These are phyloP conservation scores for Geotrichum europaeum DNA, from an alignment of 1,139 yeast genomes.

Conservation along the genomic window DNA sequence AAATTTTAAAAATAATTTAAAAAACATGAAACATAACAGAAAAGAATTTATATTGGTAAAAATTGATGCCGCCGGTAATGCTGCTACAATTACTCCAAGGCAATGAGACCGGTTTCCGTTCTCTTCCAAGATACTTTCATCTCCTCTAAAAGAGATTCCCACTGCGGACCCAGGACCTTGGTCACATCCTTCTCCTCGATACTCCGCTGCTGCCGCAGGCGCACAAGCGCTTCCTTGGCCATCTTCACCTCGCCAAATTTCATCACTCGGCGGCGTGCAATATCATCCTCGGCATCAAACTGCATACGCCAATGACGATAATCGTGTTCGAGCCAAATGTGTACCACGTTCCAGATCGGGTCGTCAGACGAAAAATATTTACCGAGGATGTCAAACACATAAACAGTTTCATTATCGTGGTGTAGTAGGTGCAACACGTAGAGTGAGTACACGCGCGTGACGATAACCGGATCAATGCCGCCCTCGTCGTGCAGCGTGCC, in stretches of 20 bases:
- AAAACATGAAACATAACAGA: neutral
- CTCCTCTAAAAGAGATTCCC: constrained; percentile 8
- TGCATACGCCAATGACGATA: constrained; percentile 22
- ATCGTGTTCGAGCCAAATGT: constrained; percentile 24
- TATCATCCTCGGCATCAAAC: constrained; percentile 18
- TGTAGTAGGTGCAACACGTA: constrained; percentile 23
- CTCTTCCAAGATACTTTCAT: neutral
- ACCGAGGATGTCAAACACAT: constrained; percentile 20
- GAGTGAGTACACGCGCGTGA: constrained; percentile 17
- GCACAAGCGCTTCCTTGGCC: constrained; percentile 19
- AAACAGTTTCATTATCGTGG: constrained; percentile 18
- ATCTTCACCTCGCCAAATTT: constrained; percentile 20
- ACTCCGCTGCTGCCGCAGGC: constrained; percentile 7
- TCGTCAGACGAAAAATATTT: constrained; percentile 19
- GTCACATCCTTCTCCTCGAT: constrained; percentile 13
- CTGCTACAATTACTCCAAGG: neutral
- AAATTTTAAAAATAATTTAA: too few species aligned
- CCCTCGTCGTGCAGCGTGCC: constrained; percentile 18
- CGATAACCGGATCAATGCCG: constrained; percentile 1
- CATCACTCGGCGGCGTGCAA: constrained; percentile 23
- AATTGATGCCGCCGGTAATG: neutral
- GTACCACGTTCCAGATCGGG: constrained; percentile 19
- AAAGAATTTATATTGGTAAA: too few species aligned
- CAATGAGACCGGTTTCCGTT: neutral
- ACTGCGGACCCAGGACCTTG: constrained; percentile 16